A percentile compares a stretch with the other conserved stretches of the same genome.
Evolutionary conservation across 2,329 filamentous ascomycete species (phyloP).

Genomic region (Curvularia sp.): DNA sequence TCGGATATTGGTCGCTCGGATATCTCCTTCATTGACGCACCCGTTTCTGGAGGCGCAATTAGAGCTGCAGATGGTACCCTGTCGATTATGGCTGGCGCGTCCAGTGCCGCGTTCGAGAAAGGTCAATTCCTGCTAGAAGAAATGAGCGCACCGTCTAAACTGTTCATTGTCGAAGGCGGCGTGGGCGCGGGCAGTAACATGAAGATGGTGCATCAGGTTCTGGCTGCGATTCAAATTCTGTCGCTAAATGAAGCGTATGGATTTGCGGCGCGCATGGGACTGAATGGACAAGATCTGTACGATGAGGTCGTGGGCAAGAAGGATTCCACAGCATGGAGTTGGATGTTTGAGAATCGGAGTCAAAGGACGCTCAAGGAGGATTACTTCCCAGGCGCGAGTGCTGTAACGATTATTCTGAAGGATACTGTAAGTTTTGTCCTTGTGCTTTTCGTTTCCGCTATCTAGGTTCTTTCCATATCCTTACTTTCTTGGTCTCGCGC

Average conservation of each 20-base stretch:
- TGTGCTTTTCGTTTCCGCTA: not conserved
- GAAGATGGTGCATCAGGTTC: slow-evolving; percentile 65
- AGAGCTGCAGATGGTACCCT: slow-evolving; percentile 74
- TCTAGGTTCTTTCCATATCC: not conserved
- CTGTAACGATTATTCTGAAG: slow-evolving; percentile 57
- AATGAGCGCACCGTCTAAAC: slow-evolving; percentile 66
- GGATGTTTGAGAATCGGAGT: slow-evolving; percentile 65
- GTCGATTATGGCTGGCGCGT: slow-evolving; percentile 75
- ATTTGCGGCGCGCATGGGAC: slow-evolving; percentile 60
- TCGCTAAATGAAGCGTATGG: slow-evolving; percentile 64
- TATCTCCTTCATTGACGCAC: slow-evolving; percentile 72
- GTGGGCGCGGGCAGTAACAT: slow-evolving; percentile 63
- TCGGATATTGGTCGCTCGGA: slow-evolving; percentile 64
- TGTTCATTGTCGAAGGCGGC: slow-evolving; percentile 62
- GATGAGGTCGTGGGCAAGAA: slow-evolving; percentile 55
- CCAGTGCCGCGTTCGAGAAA: slow-evolving; percentile 63
- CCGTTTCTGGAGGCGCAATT: slow-evolving; percentile 73
- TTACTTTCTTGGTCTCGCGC: not conserved
- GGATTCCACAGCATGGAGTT: slow-evolving; percentile 47
- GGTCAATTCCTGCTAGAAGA: slow-evolving; percentile 66
- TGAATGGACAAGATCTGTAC: slow-evolving; percentile 59
- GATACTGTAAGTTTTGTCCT: slow-evolving; percentile 46
- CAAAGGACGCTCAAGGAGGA: slow-evolving; percentile 61
- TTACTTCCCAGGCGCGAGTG: slow-evolving; percentile 54
- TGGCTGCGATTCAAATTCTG: slow-evolving; percentile 65